phyloP scores from a whole-genome alignment of 345 rosid genomes.

The Murraya paniculata region DNA sequence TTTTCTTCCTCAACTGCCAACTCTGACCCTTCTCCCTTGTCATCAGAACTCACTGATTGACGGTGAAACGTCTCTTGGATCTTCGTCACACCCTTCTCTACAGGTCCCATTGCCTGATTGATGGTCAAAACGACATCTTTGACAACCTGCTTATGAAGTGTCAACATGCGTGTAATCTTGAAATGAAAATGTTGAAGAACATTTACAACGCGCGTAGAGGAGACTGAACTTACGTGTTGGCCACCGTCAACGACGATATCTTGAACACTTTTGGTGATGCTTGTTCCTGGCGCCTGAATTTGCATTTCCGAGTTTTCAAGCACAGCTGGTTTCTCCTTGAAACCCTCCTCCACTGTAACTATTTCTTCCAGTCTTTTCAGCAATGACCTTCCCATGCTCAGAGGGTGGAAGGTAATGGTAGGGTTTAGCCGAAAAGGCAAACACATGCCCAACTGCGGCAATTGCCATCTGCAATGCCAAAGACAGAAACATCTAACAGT shows the following conservation, averaged over 20 bases:
- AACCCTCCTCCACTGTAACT: slow-evolving; percentile 36
- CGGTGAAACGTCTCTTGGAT: slow-evolving; percentile 65
- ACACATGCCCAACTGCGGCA: slow-evolving; percentile 77
- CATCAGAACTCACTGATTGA: slow-evolving; percentile 31
- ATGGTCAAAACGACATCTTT: slow-evolving; percentile 79
- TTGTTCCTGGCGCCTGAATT: slow-evolving; percentile 74
- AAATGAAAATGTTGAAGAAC: neutral
- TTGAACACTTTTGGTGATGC: slow-evolving; percentile 75
- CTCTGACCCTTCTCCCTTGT: slow-evolving; percentile 32
- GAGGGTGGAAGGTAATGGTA: slow-evolving; percentile 43
- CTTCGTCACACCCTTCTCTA: slow-evolving; percentile 79
- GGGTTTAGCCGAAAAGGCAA: slow-evolving; percentile 69
- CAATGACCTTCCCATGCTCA: slow-evolving; percentile 31
- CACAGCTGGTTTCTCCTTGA: slow-evolving; percentile 23
- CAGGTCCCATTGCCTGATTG: slow-evolving; percentile 87
- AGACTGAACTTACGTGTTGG: slow-evolving; percentile 44
- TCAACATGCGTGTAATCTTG: neutral
- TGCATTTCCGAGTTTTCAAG: slow-evolving; percentile 47
- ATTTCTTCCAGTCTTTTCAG: slow-evolving; percentile 42
- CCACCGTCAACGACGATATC: slow-evolving; percentile 84
- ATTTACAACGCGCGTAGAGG: neutral
- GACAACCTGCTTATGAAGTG: slow-evolving; percentile 42
- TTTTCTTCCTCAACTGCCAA: slow-evolving; percentile 33
- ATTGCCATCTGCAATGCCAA: slow-evolving; percentile 62
- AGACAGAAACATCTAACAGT: neutral